These are phyloP conservation scores for Scenedesmus sp. DNA, from an alignment of 163 green algal species.

Conservation along the genomic window DNA sequence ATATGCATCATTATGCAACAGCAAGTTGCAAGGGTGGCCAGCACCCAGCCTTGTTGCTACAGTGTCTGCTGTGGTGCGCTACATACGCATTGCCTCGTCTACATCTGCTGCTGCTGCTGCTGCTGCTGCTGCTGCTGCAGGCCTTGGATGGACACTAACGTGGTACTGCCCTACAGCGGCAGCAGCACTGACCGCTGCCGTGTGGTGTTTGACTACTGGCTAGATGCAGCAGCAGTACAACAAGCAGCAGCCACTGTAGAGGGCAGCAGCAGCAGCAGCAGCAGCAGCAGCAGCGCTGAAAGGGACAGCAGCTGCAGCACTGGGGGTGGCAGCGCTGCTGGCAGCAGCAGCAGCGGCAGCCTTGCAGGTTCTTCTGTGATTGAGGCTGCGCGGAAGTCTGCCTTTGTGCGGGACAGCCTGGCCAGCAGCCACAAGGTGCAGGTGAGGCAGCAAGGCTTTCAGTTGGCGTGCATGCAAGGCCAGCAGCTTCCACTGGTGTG, in stretches of 20 bases:
- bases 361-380: neutral
- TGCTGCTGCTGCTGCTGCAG: conserved; percentile 32
- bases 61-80: too few relatives aligned
- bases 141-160: conserved; percentile 76
- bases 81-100: too few relatives aligned
- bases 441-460: neutral
- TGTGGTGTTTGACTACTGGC: conserved; percentile 73
- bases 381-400: neutral
- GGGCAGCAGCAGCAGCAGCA: neutral
- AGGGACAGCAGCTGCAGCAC: neutral
- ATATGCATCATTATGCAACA: too few relatives aligned
- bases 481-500: too few relatives aligned
- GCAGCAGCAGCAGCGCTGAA: neutral
- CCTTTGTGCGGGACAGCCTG: conserved; percentile 53
- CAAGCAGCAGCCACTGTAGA: conserved; percentile 5
- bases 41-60: too few relatives aligned
- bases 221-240: conserved; percentile 38
- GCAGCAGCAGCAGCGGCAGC: neutral
- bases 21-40: too few relatives aligned
- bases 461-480: too few relatives aligned
- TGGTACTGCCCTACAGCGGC: conserved; percentile 59
- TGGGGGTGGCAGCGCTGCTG: neutral
- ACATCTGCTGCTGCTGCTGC: neutral
- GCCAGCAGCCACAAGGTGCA: conserved; percentile 58
- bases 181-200: conserved; percentile 54